phyloP scores from a whole-genome alignment of 1,139 yeast species.

The Casaregolazyma suthepensis region DNA sequence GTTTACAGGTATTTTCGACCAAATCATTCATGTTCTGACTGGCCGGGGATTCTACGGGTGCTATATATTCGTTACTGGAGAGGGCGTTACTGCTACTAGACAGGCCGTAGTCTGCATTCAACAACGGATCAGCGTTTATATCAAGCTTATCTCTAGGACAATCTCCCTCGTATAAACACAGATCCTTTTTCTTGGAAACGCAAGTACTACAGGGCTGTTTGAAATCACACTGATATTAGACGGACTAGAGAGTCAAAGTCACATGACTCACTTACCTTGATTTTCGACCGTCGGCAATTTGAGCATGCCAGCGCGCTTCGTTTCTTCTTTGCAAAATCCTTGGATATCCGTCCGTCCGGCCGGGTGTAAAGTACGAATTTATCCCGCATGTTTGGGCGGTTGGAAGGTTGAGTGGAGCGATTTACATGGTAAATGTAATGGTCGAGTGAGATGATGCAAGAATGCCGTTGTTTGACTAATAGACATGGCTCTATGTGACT shows the following conservation, averaged over 20 bases:
- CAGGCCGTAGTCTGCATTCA: not conserved
- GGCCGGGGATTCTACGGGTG: not conserved
- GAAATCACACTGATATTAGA: slow-evolving; percentile 10
- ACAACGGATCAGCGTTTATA: not conserved
- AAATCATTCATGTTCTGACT: not conserved
- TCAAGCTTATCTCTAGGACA: not conserved
- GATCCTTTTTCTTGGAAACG: slow-evolving; percentile 7
- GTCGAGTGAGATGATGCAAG: not conserved
- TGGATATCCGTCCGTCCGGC: slow-evolving; percentile 14
- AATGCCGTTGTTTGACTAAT: not conserved
- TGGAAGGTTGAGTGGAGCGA: not conserved
- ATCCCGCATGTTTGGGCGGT: slow-evolving; percentile 1
- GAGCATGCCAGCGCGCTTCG: slow-evolving; percentile 11
- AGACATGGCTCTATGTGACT: not conserved
- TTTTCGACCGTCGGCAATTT: slow-evolving; percentile 12
- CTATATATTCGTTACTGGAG: not conserved
- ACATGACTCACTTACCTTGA: slow-evolving; percentile 7
- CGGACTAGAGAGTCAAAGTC: not conserved
- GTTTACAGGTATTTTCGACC: not conserved
- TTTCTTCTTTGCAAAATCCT: slow-evolving; percentile 14
- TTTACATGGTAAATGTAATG: not conserved
- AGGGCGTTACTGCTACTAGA: not conserved
- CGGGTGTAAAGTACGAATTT: slow-evolving; percentile 13
- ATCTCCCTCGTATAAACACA: slow-evolving; percentile 10
- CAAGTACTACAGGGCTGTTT: slow-evolving; percentile 14